These are phyloP conservation scores for Atkinsonella hypoxylon DNA, from an alignment of 2,329 filamentous ascomycete species.

Conservation along the genomic window DNA sequence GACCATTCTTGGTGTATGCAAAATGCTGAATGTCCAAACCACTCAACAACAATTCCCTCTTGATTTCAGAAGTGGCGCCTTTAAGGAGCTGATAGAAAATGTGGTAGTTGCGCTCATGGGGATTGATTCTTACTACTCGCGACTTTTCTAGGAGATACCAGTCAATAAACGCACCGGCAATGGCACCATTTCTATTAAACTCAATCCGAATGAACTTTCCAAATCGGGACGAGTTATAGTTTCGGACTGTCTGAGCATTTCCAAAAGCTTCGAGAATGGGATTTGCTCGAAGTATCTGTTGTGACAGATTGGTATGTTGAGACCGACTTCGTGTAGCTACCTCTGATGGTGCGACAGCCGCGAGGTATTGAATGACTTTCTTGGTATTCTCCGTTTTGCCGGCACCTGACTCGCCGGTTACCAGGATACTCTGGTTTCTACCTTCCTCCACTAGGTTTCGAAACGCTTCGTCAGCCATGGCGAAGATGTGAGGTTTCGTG, in stretches of 20 bases:
- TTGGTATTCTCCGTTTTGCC: slow-evolving; percentile 99
- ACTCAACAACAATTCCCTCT: slow-evolving; percentile 64
- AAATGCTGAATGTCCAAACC: slow-evolving; percentile 75
- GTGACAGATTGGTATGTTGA: slow-evolving; percentile 73
- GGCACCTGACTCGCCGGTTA: slow-evolving; percentile 94
- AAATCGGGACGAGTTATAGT: slow-evolving; percentile 97
- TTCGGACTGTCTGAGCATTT: slow-evolving; percentile 93
- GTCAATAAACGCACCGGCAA: slow-evolving; percentile 92
- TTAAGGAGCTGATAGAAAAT: slow-evolving; percentile 92
- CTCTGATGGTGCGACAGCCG: slow-evolving; percentile 82
- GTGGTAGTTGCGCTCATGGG: slow-evolving; percentile 89
- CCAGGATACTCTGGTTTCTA: slow-evolving; percentile 91
- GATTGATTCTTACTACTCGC: slow-evolving; percentile 80
- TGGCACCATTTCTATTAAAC: slow-evolving; percentile 77
- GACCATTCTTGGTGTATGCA: slow-evolving; percentile 80
- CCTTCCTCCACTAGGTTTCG: slow-evolving; percentile 91
- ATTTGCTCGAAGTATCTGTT: slow-evolving; percentile 92
- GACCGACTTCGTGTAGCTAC: slow-evolving; percentile 50
- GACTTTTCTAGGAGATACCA: slow-evolving; percentile 99
- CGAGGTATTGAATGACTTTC: slow-evolving; percentile 97
- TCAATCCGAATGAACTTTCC: slow-evolving; percentile 98
- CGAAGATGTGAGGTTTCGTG: slow-evolving; percentile 93
- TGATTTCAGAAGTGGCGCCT: slow-evolving; percentile 64
- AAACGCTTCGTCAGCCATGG: slow-evolving; percentile 94
- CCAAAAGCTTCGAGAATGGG: slow-evolving; percentile 97